Percentiles rank a stretch among this genome's conserved stretches.
Evolutionary conservation across 2,329 filamentous ascomycete species (phyloP).

Genomic region (Scolecobasidium constrictum): DNA sequence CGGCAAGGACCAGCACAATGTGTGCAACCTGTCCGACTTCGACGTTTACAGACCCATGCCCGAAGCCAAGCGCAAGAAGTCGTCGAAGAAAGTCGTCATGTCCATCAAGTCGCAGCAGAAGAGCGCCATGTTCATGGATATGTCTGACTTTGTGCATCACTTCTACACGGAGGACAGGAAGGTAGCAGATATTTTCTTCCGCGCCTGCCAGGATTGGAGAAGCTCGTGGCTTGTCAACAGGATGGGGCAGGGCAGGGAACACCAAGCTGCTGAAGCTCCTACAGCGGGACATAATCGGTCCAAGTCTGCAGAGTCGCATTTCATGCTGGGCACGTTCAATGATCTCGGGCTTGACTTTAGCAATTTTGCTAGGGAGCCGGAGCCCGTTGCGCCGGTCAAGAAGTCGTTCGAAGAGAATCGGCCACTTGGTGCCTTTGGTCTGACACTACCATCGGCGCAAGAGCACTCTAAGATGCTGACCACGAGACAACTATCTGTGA

Average conservation of each 20-base stretch:
- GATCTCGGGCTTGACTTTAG: constrained; percentile 3
- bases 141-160: constrained; percentile 83
- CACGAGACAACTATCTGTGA: background rate
- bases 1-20: constrained; percentile 51
- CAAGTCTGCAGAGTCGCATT: constrained; percentile 9
- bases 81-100: constrained; percentile 76
- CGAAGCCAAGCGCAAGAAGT: constrained; percentile 58
- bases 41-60: constrained; percentile 76
- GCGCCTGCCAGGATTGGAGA: constrained; percentile 67
- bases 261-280: constrained; percentile 18
- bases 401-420: background rate
- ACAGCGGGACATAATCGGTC: constrained; percentile 1
- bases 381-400: background rate
- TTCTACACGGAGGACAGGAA: constrained; percentile 68
- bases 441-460: constrained; percentile 6
- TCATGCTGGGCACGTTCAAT: constrained; percentile 8
- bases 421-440: constrained; percentile 1
- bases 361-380: background rate
- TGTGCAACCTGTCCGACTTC: constrained; percentile 85
- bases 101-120: constrained; percentile 91
- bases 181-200: constrained; percentile 58
- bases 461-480: constrained; percentile 5
- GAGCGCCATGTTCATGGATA: constrained; percentile 68
- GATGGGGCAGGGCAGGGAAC: constrained; percentile 40
- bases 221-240: constrained; percentile 83